Evolutionary conservation across 192 early-diverging fungal genomes (phyloP).

Genomic region (Dimargaris xerosporica): DNA sequence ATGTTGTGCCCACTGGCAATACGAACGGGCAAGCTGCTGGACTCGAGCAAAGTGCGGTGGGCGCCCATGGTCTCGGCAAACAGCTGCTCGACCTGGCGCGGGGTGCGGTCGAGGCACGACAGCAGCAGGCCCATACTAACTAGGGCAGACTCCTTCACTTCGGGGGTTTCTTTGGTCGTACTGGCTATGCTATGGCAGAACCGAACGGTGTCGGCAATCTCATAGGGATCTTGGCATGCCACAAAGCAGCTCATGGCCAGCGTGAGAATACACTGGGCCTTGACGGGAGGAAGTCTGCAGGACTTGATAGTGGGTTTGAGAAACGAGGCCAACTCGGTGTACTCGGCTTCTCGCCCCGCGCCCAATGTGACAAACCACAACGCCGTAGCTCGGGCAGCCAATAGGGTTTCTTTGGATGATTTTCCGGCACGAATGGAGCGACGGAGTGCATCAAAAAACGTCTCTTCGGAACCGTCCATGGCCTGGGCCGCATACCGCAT

Average conservation of each 20-base stretch:
- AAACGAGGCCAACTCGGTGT: background rate
- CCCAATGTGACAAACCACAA: slow-evolving; percentile 10
- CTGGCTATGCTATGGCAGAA: background rate
- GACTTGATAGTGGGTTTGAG: slow-evolving; percentile 4
- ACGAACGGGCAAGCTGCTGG: slow-evolving; percentile 32
- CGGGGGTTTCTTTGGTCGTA: background rate
- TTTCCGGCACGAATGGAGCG: slow-evolving; percentile 18
- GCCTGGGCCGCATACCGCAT: slow-evolving; percentile 26
- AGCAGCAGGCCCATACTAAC: slow-evolving; percentile 7
- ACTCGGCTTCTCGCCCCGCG: background rate
- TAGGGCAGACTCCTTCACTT: slow-evolving; percentile 3
- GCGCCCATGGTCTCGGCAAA: slow-evolving; percentile 1
- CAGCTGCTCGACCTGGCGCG: background rate
- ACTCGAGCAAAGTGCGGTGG: slow-evolving; percentile 30
- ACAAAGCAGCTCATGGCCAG: slow-evolving; percentile 10
- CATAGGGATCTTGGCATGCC: background rate
- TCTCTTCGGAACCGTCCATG: slow-evolving; percentile 26
- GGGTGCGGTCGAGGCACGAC: background rate
- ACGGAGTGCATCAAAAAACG: slow-evolving; percentile 28
- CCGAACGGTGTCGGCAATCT: background rate
- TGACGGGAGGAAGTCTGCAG: background rate
- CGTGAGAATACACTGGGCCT: slow-evolving; percentile 10
- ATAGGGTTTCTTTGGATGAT: background rate
- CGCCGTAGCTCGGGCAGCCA: slow-evolving; percentile 8
- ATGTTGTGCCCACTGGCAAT: slow-evolving; percentile 45